Evolutionary conservation across 1,139 yeast species (phyloP), one percentile per base, ranked within the genome.

Genomic region (Pichia sp.): DNA sequence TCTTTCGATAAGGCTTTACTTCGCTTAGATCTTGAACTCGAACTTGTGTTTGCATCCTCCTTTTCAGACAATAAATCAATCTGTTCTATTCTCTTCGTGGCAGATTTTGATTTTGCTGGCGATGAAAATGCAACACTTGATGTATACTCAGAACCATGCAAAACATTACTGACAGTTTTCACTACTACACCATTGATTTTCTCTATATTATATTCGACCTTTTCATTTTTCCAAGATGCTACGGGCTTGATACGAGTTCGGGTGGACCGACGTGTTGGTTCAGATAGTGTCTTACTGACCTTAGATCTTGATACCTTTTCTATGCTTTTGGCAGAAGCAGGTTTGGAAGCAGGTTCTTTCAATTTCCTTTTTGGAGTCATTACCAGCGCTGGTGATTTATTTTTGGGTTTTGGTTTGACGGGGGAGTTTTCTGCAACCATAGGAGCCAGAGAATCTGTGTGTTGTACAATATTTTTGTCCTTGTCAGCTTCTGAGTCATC

Each of bases 181-280:
- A 81, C 69, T 2, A 81, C 78, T 23, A 68, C 68, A 11, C 67
- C 65, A 28, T 67, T 62, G 41, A 71, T 77, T n/a, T 49, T 53
- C 67, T 67, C 53, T 66, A 53, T 64, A 45, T 81, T 73, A 56
- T 83, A 86, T 2, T 85, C 75, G 36, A 84, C 75, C 49, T 80
- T 70, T 61, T 88, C 96, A 58, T 84, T 85, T 60, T 85, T 75
- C 96, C 97, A 87, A 59, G 73, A 85, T 9, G 88, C 92, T 52
- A 87, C 66, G 0, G 95, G 95, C 2, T 83, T 77, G 6, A 85
- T 72, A 52, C 75, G 75, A 6, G 77, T 74, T 56, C 96, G 71
- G 39, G 72, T 70, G 0, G 95, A 84, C 50, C 77, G 64, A 50
- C 85, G 53, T 9, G 55, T 29, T 8, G 55, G 55, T 4, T 35